Base-by-base conservation (phyloP, 2,329 filamentous ascomycete genomes). In the Fusarium continuum region DNA sequence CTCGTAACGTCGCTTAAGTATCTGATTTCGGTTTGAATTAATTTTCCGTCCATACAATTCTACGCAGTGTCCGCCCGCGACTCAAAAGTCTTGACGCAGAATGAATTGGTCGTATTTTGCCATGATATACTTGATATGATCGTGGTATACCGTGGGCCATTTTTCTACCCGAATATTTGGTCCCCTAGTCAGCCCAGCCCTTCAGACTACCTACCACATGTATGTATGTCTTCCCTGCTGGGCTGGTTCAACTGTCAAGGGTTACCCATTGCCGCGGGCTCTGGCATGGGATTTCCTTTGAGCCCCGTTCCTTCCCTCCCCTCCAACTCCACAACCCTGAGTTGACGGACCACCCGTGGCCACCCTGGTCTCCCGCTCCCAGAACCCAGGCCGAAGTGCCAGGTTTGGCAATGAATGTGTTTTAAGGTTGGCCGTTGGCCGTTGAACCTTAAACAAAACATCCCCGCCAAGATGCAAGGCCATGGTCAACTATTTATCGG, bases 291-390 rank as follows among this genome's bases (percentile, higher is more conserved):
- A 59, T 56, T 67, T 48, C 54, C 62, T 40, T 53, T 60, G 65
- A 62, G 45, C 54, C 66, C 55, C 53, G 65, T 68, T 49, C 32
- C 26, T 53, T 31, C 58, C 43, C 60, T 52, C 39, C 60, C 58
- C 55, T 56, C 61, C 61, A 56, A 65, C 68, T 66, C 67, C 71
- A 72, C 70, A 55, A 47, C 62, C 49, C 70, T 66, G 49, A 70
- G 55, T 63, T 55, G 61, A 62, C 64, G 58, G 68, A 53, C 64
- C 61, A 59, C 57, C 55, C 64, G 61, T 63, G 58, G 56, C 41
- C 36, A 68, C 65, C 71, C 71, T 63, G 56, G 71, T 72, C 69
- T 72, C 65, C 71, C 69, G 70, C 59, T 65, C 57, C 61, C 36
- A 61, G 65, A 51, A 56, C 55, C 68, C 60, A 69, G 62, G 64